A percentile compares a stretch with the other conserved stretches of the same genome.
phyloP scores from a whole-genome alignment of 495 filamentous ascomycete species.

The Chaetomium cochliodes region DNA sequence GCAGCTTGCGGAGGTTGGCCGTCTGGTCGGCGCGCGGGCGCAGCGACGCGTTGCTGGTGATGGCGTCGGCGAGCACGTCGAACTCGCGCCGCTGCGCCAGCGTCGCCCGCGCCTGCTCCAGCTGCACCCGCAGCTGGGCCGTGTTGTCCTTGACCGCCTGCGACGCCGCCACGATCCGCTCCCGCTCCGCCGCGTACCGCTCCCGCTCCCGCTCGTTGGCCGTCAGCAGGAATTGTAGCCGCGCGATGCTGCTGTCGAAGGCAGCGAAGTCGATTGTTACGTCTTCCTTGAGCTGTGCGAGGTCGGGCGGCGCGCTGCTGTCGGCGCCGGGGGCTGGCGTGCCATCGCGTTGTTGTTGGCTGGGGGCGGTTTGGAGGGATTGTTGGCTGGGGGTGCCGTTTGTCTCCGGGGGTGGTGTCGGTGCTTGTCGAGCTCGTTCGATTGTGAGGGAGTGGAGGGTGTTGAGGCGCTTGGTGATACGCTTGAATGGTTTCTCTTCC shows the following conservation, averaged over 20 bases:
- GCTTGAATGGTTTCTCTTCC: constrained; percentile 90
- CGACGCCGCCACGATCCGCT: constrained; percentile 70
- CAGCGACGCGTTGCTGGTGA: constrained; percentile 76
- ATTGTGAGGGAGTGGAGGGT: constrained; percentile 60
- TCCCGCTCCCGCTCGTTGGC: constrained; percentile 84
- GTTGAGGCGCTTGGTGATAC: constrained; percentile 76
- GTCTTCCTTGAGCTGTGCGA: constrained; percentile 69
- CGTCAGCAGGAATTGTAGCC: constrained; percentile 80
- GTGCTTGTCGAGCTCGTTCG: constrained; percentile 55
- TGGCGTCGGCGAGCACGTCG: constrained; percentile 81
- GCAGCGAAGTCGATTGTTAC: constrained; percentile 85
- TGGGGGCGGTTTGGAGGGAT: constrained; percentile 18
- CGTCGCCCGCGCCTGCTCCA: constrained; percentile 72
- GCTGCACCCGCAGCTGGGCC: constrained; percentile 61
- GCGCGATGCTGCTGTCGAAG: constrained; percentile 82
- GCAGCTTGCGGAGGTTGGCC: constrained; percentile 71
- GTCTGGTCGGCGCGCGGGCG: constrained; percentile 81
- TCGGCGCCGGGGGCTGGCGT: neutral
- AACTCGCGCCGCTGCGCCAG: constrained; percentile 81
- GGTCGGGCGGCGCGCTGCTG: constrained; percentile 41
- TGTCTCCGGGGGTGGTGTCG: constrained; percentile 70
- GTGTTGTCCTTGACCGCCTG: constrained; percentile 77
- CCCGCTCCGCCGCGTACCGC: constrained; percentile 78
- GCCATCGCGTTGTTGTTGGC: constrained; percentile 21
- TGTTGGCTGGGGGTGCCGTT: constrained; percentile 35